Percentiles rank a stretch among this genome's conserved stretches.
These are phyloP conservation scores for Aspergillus bridgeri DNA, from an alignment of 495 filamentous ascomycete genomes.

Conservation along the genomic window DNA sequence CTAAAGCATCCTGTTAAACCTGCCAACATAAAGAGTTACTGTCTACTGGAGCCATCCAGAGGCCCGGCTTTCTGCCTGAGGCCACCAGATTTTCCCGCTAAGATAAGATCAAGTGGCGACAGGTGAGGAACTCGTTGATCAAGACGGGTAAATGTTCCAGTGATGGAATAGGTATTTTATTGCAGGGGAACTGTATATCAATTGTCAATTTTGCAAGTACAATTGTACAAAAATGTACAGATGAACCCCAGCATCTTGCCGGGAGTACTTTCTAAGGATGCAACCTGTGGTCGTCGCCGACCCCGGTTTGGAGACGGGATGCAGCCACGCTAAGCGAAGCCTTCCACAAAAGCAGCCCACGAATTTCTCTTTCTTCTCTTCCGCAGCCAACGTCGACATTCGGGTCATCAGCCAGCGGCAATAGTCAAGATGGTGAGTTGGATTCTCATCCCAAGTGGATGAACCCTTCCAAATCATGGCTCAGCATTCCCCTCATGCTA, in stretches of 20 bases:
- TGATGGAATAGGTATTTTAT: too few relatives aligned
- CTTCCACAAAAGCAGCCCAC: slow-evolving; percentile 43
- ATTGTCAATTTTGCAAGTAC: too few relatives aligned
- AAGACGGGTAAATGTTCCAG: too few relatives aligned
- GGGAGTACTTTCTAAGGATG: too few relatives aligned
- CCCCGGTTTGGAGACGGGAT: slow-evolving; percentile 38
- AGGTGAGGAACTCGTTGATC: not conserved
- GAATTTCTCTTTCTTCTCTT: slow-evolving; percentile 29
- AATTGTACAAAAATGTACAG: too few relatives aligned
- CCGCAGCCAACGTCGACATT: slow-evolving; percentile 32
- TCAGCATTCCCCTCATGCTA: not conserved
- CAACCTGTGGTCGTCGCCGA: slow-evolving; percentile 43
- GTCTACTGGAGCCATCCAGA: too few relatives aligned
- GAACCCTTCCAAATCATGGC: slow-evolving; percentile 10
- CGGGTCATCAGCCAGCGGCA: slow-evolving; percentile 34
- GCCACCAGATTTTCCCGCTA: not conserved
- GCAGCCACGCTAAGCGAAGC: slow-evolving; percentile 47
- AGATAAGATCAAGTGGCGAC: not conserved
- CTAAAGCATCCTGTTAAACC: not conserved
- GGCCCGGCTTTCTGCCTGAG: not conserved
- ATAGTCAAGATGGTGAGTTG: slow-evolving; percentile 52
- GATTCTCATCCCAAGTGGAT: slow-evolving; percentile 22
- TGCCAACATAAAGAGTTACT: too few relatives aligned
- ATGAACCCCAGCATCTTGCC: too few relatives aligned
- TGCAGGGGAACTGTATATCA: too few relatives aligned